Evolutionary conservation across 192 early-diverging fungal species (phyloP).

Genomic region (Backusella morwellensis): DNA sequence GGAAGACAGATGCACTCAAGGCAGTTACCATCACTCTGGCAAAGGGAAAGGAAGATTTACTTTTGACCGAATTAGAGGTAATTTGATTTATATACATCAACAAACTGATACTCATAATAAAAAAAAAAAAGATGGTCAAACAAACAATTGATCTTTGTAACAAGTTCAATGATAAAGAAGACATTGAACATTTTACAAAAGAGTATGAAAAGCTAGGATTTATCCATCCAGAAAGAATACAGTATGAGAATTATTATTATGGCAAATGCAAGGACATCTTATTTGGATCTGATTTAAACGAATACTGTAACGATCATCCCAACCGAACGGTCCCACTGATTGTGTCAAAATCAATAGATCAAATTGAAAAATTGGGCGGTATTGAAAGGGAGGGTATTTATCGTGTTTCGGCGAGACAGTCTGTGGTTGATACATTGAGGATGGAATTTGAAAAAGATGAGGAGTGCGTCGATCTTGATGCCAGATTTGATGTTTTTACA

Average conservation of each 20-base stretch:
- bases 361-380: constrained; percentile 27
- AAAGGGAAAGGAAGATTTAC: background rate
- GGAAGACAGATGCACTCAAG: constrained; percentile 13
- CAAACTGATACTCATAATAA: background rate
- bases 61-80: constrained; percentile 11
- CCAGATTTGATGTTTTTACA: constrained; percentile 51
- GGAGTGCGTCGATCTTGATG: constrained; percentile 12
- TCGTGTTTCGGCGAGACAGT: constrained; percentile 36
- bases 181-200: constrained; percentile 17
- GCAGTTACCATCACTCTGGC: background rate
- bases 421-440: constrained; percentile 24
- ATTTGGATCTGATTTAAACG: constrained; percentile 31
- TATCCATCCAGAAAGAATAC: background rate
- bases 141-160: constrained; percentile 11
- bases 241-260: constrained; percentile 8
- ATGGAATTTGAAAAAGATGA: constrained; percentile 38
- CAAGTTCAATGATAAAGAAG: constrained; percentile 10
- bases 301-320: constrained; percentile 23
- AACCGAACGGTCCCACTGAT: constrained; percentile 24
- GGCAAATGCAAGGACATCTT: constrained; percentile 27
- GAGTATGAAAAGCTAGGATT: constrained; percentile 24
- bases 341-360: constrained; percentile 30
- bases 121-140: background rate
- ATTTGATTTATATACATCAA: background rate
- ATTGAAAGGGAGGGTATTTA: constrained; percentile 40